phyloP scores from a whole-genome alignment of 805 yeast genomes.

The Lachancea kluyveri region DNA sequence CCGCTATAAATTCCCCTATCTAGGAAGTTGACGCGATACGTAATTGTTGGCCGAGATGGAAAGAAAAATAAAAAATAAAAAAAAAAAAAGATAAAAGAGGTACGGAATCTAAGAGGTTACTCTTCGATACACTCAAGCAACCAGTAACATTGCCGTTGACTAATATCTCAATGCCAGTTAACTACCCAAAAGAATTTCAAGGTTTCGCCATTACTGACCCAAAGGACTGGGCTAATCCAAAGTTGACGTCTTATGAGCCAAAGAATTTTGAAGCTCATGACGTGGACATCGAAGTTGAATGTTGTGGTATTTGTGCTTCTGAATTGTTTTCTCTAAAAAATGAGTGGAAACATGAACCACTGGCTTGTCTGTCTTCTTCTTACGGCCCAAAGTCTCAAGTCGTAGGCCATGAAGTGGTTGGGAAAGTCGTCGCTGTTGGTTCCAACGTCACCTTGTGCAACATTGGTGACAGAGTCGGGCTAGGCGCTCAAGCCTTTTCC shows the following conservation, averaged over 20 bases:
- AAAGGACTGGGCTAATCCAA: conserved; percentile 48
- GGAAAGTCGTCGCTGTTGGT: conserved; percentile 50
- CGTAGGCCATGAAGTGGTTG: conserved; percentile 61
- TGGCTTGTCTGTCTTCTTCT: conserved; percentile 5
- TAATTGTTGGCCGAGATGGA: too few species aligned
- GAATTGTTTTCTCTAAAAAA: conserved; percentile 38
- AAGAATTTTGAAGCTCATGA: conserved; percentile 38
- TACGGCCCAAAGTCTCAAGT: conserved; percentile 29
- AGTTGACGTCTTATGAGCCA: conserved; percentile 41
- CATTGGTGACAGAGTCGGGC: conserved; percentile 72
- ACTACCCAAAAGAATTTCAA: conserved; percentile 49
- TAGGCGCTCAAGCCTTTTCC: conserved; percentile 63
- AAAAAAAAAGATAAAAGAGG: too few species aligned
- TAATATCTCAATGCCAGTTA: background rate
- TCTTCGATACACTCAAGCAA: background rate
- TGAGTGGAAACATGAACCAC: conserved; percentile 38
- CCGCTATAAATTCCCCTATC: too few species aligned
- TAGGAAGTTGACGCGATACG: too few species aligned
- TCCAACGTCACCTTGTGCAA: conserved; percentile 18
- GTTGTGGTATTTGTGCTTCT: conserved; percentile 59
- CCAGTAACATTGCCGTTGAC: background rate
- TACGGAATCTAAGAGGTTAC: too few species aligned
- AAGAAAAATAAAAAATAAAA: too few species aligned
- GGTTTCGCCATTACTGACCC: conserved; percentile 48
- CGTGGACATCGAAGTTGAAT: conserved; percentile 48